phyloP scores from a whole-genome alignment of 495 filamentous ascomycete species.

The Neurospora sp. region DNA sequence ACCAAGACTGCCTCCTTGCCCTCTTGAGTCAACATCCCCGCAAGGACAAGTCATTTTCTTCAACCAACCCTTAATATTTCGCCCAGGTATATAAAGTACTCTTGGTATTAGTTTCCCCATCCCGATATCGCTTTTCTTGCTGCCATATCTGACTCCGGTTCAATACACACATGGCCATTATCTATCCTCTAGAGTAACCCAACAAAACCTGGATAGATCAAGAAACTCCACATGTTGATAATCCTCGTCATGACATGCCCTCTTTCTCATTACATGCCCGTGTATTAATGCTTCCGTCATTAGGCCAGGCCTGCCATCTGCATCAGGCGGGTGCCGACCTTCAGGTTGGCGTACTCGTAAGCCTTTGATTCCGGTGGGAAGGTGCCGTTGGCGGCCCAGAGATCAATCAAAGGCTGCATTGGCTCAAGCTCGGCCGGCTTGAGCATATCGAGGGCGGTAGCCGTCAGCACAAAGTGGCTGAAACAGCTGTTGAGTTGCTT shows the following conservation, averaged over 20 bases:
- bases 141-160: background rate
- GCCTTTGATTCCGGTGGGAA: slow-evolving; percentile 63
- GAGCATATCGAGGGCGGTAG: slow-evolving; percentile 72
- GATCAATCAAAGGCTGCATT: slow-evolving; percentile 84
- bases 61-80: background rate
- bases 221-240: background rate
- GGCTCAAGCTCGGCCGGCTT: slow-evolving; percentile 80
- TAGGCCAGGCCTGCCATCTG: slow-evolving; percentile 31
- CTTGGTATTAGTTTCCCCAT: background rate
- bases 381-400: slow-evolving; percentile 77
- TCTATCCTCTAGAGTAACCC: background rate
- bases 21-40: background rate
- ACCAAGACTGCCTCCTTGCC: background rate
- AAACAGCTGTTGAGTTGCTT: slow-evolving; percentile 93
- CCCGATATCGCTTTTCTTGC: background rate
- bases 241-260: background rate
- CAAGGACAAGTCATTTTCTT: background rate
- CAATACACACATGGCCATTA: background rate
- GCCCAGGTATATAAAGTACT: background rate
- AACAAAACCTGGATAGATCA: background rate
- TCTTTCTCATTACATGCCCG: background rate
- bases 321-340: slow-evolving; percentile 31
- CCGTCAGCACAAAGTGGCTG: slow-evolving; percentile 83
- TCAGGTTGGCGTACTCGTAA: slow-evolving; percentile 45
- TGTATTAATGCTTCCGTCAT: background rate